These are phyloP conservation scores for Conringia planisiliqua DNA, from an alignment of 345 rosid genomes.

Conservation along the genomic window DNA sequence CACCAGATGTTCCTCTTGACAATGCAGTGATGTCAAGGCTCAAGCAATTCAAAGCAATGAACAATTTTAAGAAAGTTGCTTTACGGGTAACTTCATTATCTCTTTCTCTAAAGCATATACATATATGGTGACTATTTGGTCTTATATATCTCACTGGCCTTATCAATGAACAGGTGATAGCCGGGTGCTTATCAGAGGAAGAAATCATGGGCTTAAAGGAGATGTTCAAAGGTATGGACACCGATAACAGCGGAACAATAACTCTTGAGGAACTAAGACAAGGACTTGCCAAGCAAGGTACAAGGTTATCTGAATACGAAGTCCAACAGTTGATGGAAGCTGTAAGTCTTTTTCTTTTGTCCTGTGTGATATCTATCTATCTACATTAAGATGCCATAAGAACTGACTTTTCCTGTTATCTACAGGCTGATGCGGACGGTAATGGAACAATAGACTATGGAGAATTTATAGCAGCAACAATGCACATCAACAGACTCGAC, in stretches of 20 bases:
- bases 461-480: conserved; percentile 78
- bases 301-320: conserved; percentile 78
- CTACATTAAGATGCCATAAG: background rate
- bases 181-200: conserved; percentile 95
- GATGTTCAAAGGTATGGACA: conserved; percentile 90
- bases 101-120: background rate
- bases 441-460: conserved; percentile 79
- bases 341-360: conserved; percentile 43
- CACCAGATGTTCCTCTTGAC: conserved; percentile 81
- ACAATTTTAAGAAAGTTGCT: conserved; percentile 77
- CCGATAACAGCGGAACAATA: conserved; percentile 84
- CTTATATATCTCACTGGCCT: conserved; percentile 3
- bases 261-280: conserved; percentile 90
- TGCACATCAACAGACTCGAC: conserved; percentile 76
- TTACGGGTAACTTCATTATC: conserved; percentile 39
- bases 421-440: conserved; percentile 88
- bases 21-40: conserved; percentile 68
- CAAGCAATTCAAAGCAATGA: conserved; percentile 80
- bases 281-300: conserved; percentile 93
- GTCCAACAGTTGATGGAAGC: conserved; percentile 92
- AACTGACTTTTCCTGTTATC: background rate
- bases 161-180: conserved; percentile 57
- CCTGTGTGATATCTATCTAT: background rate
- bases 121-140: background rate
- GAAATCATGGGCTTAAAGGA: conserved; percentile 97